Conservation (phyloP, 2,329 filamentous ascomycete genomes). For the Colletotrichum sp. region DNA sequence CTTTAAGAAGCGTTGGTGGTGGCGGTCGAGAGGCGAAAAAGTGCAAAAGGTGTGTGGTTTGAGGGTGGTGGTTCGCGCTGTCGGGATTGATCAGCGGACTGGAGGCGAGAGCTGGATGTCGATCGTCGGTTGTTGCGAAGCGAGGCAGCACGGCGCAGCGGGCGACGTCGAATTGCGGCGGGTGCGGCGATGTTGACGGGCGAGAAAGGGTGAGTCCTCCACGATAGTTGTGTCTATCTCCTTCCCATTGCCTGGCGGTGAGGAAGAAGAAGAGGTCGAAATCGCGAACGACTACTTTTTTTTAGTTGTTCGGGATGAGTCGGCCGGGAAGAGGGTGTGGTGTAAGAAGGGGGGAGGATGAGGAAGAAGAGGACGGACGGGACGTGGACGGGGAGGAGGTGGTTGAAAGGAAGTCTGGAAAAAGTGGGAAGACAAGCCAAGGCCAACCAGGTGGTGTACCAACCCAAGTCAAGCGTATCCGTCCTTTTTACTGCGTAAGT, state of each 20-base stretch:
- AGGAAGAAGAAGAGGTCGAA: neutral
- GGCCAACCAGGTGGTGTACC: neutral
- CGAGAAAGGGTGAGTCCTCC: neutral
- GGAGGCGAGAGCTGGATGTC: slow-evolving; percentile 1
- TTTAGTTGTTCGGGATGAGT: slow-evolving; percentile 2
- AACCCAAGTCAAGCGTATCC: neutral
- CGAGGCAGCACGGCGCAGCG: neutral
- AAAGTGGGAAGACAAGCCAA: slow-evolving; percentile 14
- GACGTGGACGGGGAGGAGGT: slow-evolving; percentile 4
- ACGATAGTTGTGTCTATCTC: neutral
- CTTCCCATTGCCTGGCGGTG: neutral
- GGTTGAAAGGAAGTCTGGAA: slow-evolving; percentile 16
- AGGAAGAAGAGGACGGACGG: slow-evolving; percentile 12
- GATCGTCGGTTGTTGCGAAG: slow-evolving; percentile 7
- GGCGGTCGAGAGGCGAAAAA: neutral
- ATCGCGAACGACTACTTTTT: neutral
- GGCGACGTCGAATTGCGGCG: neutral
- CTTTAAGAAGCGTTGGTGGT: neutral
- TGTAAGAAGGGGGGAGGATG: slow-evolving; percentile 18
- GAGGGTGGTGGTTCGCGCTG: slow-evolving; percentile 3
- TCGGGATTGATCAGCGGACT: neutral
- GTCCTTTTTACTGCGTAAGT: neutral
- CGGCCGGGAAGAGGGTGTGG: slow-evolving; percentile 4
- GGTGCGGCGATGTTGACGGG: neutral
- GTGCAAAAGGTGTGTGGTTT: neutral